Conservation (phyloP, 495 filamentous ascomycete species). For the Sporormia fimetaria region DNA sequence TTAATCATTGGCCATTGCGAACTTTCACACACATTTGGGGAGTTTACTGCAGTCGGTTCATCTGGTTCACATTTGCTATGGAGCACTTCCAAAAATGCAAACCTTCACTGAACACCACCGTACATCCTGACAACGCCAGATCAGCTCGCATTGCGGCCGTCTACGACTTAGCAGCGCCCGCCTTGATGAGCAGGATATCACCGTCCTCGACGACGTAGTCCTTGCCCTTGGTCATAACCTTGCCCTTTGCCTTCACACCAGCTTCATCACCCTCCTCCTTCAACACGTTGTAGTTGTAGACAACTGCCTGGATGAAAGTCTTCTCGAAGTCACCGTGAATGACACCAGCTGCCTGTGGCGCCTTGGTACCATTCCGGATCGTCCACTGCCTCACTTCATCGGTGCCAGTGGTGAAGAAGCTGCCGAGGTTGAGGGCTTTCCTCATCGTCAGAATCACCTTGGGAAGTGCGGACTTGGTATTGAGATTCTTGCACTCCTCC, state of each 20-base stretch:
- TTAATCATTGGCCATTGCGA: no score
- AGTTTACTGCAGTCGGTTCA: no score
- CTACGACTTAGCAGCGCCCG: conserved; percentile 78
- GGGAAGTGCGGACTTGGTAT: conserved; percentile 77
- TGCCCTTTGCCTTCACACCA: conserved; percentile 82
- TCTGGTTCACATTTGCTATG: no score
- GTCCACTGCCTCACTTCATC: conserved; percentile 99
- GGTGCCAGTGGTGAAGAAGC: conserved; percentile 94
- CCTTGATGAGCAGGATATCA: conserved; percentile 81
- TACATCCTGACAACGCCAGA: no score
- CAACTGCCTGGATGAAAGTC: conserved; percentile 95
- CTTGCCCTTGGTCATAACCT: conserved; percentile 98
- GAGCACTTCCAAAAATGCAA: no score
- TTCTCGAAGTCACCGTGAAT: conserved; percentile 99
- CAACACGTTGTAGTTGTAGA: conserved; percentile 72
- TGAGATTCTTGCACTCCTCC: conserved; percentile 81
- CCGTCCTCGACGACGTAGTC: conserved; percentile 59
- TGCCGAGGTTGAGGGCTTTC: conserved; percentile 72
- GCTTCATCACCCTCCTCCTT: conserved; percentile 82
- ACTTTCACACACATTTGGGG: no score
- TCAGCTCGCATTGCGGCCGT: no score
- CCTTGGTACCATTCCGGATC: conserved; percentile 91
- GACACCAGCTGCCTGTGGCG: conserved; percentile 91
- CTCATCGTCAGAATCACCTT: conserved; percentile 95
- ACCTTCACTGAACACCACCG: no score